Evolutionary conservation across 164 flowering plant genomes (phyloP).

Genomic region (Echeveria elegans): DNA sequence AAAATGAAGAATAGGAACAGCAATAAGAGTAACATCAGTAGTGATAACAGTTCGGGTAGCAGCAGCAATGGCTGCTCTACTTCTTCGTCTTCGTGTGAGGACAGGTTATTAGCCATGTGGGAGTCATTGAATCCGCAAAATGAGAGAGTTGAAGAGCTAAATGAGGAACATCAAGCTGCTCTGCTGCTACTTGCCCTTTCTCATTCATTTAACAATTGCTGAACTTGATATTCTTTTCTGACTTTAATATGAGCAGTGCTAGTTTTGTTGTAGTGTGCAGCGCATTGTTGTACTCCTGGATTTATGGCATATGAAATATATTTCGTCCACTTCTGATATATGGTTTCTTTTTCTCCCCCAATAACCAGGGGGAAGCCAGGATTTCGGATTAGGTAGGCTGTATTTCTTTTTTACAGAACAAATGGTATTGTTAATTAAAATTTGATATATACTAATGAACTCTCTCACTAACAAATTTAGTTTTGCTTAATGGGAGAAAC

Average conservation of each 20-base stretch:
- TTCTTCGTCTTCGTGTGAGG: not conserved
- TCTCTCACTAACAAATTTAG: too few species aligned
- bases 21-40: not conserved
- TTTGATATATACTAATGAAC: too few species aligned
- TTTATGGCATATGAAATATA: too few species aligned
- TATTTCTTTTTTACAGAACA: too few species aligned
- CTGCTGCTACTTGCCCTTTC: not conserved
- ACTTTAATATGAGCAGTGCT: not conserved
- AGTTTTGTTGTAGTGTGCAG: not conserved
- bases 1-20: not conserved
- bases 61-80: not conserved
- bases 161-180: conserved; percentile 2
- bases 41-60: not conserved
- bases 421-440: too few species aligned
- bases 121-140: not conserved
- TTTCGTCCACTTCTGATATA: too few species aligned
- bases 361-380: too few species aligned
- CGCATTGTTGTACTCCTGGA: too few species aligned
- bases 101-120: not conserved
- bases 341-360: too few species aligned
- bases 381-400: too few species aligned
- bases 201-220: not conserved
- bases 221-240: not conserved
- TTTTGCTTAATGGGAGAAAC: too few species aligned
- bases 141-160: not conserved